Base-by-base conservation (phyloP, 305 asterid species). In the Fraxinus latifolia region DNA sequence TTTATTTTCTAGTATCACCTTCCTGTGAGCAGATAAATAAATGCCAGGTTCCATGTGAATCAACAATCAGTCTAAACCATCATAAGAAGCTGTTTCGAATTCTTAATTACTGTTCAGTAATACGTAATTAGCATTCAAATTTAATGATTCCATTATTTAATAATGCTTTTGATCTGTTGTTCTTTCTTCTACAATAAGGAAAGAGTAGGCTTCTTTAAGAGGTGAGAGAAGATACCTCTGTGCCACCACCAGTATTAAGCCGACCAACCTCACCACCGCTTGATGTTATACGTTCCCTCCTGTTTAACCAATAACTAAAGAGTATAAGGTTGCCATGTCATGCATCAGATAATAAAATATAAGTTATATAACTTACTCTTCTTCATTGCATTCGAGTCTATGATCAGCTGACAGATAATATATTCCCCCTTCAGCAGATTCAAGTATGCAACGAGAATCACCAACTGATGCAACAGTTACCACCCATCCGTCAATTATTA, bases 241-340 rank as follows among this genome's bases (percentile, higher is more conserved):
- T 96, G 84, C 99, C 98, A 78, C 97, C 97, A 80, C 99, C 99
- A 12, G 98, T 90, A 85, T 96, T 96, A 83, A 94, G 97, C 79
- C 98, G 93, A 47, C 98, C 99, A 53, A 96, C 99, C 90, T 96
- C 98, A 82, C 99, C 99, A 44, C 99, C 99, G 86, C 99, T 90
- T 23, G 97, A 85, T 31, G 92, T 94, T 84, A 96, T 94, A 39
- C 98, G 93, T 81, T 93, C 98, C 90, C 98, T 93, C 95, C 99
- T 96, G 91, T 82, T 83, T 78, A 77, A 87, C 82, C 36, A 62
- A 80, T 34, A 80, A 86, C 78, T 76, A 80, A 73, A 77, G 12
- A 85, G 47, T 32, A 78, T 80, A 83, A 73, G n/a, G 76, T 65
- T 68, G 39, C 27, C 34, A 32, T 70, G 36, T 21, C 21, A 33